These are phyloP conservation scores for Lophiostoma macrostomum DNA, from an alignment of 495 filamentous ascomycete genomes.

Conservation along the genomic window DNA sequence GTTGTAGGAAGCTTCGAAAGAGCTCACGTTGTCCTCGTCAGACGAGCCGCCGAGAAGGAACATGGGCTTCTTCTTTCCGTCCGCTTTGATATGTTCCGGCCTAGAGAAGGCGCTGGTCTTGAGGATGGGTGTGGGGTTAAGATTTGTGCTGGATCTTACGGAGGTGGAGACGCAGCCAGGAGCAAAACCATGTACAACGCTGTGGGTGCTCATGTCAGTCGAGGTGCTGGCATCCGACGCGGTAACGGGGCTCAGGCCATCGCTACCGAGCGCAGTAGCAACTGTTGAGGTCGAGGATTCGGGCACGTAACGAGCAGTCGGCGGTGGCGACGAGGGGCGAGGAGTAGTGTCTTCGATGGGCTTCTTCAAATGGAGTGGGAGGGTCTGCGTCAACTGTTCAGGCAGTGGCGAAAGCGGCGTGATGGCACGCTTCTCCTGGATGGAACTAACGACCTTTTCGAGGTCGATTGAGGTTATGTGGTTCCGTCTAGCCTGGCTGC, in stretches of 20 bases:
- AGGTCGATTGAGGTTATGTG: constrained; percentile 86
- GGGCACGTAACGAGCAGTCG: constrained; percentile 21
- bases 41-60: constrained; percentile 82
- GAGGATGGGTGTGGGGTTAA: constrained; percentile 48
- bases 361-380: constrained; percentile 10
- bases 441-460: constrained; percentile 86
- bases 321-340: constrained; percentile 29
- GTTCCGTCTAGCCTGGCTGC: constrained; percentile 67
- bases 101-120: constrained; percentile 40
- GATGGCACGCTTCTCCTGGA: constrained; percentile 74
- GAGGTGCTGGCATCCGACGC: constrained; percentile 39
- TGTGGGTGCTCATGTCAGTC: constrained; percentile 60
- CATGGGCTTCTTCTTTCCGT: constrained; percentile 56
- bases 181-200: constrained; percentile 83
- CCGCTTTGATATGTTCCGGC: constrained; percentile 37
- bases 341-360: constrained; percentile 43
- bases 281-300: constrained; percentile 44
- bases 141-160: constrained; percentile 59
- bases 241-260: constrained; percentile 31
- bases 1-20: constrained; percentile 61
- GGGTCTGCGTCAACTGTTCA: constrained; percentile 43
- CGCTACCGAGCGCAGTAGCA: constrained; percentile 33
- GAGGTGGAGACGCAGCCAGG: constrained; percentile 73
- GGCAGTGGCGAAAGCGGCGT: constrained; percentile 50
- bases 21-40: constrained; percentile 76